Base-by-base conservation (phyloP, 495 filamentous ascomycete species). In the Bryoglossum gracile region DNA sequence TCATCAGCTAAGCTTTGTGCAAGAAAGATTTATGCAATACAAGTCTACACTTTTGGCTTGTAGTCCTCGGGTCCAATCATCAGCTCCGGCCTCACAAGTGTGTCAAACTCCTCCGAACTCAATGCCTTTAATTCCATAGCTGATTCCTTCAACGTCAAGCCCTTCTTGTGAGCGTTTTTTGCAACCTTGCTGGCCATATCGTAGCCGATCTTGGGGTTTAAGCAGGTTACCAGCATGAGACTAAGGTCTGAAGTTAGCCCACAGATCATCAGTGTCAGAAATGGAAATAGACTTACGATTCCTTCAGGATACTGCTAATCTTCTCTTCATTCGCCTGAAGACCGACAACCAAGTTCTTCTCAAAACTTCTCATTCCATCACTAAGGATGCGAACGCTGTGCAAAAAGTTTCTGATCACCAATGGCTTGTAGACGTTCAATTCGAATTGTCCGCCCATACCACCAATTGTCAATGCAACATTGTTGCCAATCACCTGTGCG, bases 141-240 rank as follows among this genome's bases (percentile, higher is more conserved):
- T 55, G 84, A 89, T 69, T 90, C 73, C 74, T 96, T 96, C 35
- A 98, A 76, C 18, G 87, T 95, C 49, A 86, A 67, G 23, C 89
- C 89, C 80, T 96, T 97, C 82, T 96, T 95, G 74, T 98, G 92
- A 16, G 92, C 92, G 64, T 98, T 92, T 86, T 98, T 98, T 56
- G 92, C 92, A 11, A 96, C 91, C 75, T 95, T 96, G 64, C 81
- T 87, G 38, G 92, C 92, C 84, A 89, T 92, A 63, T 98, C 92
- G 70, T 98, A 98, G 26, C 92, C 92, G 65, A 98, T 98, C 65
- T 96, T 86, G 48, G 90, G 91, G 76, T 98, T 98, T 55, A 98
- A 73, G 74, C 94, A 97, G 43, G 92, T 98, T 32, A 98, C 92
- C 48, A 98, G 76, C 92, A 98, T 98, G 61, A 98, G 75, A 66